Conservation (phyloP, 108 stramenopile species). For the Tribonema minus region DNA sequence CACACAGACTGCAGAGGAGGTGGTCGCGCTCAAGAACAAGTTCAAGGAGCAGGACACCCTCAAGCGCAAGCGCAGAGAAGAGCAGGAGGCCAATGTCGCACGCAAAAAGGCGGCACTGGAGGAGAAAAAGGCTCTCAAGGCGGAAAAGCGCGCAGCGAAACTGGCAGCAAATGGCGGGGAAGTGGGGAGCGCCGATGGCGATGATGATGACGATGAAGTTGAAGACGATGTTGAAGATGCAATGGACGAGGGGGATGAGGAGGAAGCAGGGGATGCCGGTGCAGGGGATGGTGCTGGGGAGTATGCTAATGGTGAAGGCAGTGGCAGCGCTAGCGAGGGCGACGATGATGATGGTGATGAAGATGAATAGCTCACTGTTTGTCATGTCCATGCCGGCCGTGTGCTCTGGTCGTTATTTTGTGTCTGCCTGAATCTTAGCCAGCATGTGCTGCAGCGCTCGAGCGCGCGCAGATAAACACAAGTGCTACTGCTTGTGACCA, state of each 20-base stretch:
- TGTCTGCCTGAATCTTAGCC: too few species aligned
- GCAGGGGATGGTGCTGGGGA: too few species aligned
- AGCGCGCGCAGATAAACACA: too few species aligned
- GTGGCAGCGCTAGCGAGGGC: too few species aligned
- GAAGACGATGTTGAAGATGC: not conserved
- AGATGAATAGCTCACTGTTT: not conserved
- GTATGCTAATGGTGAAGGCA: too few species aligned
- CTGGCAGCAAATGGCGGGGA: constrained; percentile 21
- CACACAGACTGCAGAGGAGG: too few species aligned
- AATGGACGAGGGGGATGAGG: constrained; percentile 7
- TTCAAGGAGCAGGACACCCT: constrained; percentile 24
- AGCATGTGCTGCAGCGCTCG: too few species aligned
- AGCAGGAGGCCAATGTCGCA: constrained; percentile 57
- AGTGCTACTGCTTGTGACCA: too few species aligned
- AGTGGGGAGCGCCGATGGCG: not conserved
- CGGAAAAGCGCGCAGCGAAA: constrained; percentile 5
- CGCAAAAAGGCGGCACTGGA: constrained; percentile 48
- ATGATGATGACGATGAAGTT: not conserved
- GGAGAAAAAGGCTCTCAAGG: constrained; percentile 7
- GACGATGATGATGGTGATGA: not conserved
- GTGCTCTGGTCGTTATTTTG: too few species aligned
- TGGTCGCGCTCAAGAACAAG: too few species aligned
- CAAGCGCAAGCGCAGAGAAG: constrained; percentile 45
- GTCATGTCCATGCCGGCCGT: too few species aligned
- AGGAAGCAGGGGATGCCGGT: not conserved